Conservation (phyloP, 164 flowering plant genomes). For the Saururus chinensis region DNA sequence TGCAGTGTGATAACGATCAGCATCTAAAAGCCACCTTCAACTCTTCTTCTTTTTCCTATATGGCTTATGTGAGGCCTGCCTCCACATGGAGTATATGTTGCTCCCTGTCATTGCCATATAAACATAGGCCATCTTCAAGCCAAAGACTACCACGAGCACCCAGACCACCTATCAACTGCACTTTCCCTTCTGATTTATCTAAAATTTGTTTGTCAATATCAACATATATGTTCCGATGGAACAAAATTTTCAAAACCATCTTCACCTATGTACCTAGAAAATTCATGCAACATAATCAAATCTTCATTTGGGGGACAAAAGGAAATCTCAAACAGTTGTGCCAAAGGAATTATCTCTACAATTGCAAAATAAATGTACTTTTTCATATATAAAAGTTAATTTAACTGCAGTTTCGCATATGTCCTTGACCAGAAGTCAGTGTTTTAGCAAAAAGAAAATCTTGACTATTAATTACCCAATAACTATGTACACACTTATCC, state of each 20-base stretch:
- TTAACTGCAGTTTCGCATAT: no score
- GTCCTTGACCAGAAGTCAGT: no score
- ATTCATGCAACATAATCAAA: background rate
- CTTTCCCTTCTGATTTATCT: constrained; percentile 88
- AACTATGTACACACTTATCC: no score
- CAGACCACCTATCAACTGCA: constrained; percentile 82
- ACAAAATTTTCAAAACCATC: constrained; percentile 98
- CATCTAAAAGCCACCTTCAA: constrained; percentile 91
- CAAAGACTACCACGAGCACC: constrained; percentile 99
- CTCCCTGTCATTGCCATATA: constrained; percentile 96
- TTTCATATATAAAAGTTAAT: no score
- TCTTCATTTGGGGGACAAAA: no score
- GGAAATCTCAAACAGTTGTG: no score
- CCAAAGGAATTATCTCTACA: no score
- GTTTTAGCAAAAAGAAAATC: no score
- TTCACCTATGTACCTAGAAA: constrained; percentile 91
- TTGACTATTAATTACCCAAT: no score
- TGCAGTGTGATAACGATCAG: constrained; percentile 4
- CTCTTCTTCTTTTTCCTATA: constrained; percentile 84
- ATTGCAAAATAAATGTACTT: no score
- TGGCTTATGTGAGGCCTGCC: constrained; percentile 96
- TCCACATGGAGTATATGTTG: constrained; percentile 87
- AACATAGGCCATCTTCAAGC: constrained; percentile 90
- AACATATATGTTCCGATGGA: constrained; percentile 77
- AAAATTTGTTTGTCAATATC: constrained; percentile 87